Conservation (phyloP, 768 basidiomycete genomes). For the Trametes sanguinea region DNA sequence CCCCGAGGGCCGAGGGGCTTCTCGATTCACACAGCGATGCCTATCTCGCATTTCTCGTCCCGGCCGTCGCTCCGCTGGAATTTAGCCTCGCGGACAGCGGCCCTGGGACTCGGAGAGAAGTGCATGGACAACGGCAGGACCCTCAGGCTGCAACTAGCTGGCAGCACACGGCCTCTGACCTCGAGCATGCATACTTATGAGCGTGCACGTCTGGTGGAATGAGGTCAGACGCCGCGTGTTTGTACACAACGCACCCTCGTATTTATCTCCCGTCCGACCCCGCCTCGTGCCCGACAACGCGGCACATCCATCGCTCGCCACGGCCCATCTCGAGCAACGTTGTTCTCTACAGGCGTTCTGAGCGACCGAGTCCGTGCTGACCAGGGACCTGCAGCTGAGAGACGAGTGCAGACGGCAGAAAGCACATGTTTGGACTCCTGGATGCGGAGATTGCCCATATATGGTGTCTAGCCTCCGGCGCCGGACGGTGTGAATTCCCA, state of each 20-base stretch:
- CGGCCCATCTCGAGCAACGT: not conserved
- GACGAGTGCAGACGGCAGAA: not conserved
- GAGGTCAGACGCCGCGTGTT: slow-evolving; percentile 11
- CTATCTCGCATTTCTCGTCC: slow-evolving; percentile 8
- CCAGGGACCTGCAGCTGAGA: not conserved
- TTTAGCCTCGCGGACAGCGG: slow-evolving; percentile 11
- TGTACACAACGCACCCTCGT: slow-evolving; percentile 13
- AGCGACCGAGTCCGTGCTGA: not conserved
- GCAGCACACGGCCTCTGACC: not conserved
- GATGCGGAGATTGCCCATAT: not conserved
- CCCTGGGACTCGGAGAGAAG: not conserved
- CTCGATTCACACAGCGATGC: slow-evolving; percentile 17
- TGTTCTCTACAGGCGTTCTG: not conserved
- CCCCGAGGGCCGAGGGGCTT: not conserved
- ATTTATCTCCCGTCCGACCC: slow-evolving; percentile 4
- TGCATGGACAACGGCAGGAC: too few relatives aligned
- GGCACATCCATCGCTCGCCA: not conserved
- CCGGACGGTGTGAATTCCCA: slow-evolving; percentile 16
- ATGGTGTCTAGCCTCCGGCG: slow-evolving; percentile 5
- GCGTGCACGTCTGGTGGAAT: not conserved
- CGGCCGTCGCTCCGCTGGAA: not conserved
- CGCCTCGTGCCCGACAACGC: slow-evolving; percentile 6
- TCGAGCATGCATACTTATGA: too few relatives aligned
- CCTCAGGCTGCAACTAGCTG: not conserved
- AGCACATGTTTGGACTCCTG: not conserved